A percentile compares a stretch with the other conserved stretches of the same genome.
phyloP scores from a whole-genome alignment of 2,329 filamentous ascomycete species.

The Botrytis squamosa region DNA sequence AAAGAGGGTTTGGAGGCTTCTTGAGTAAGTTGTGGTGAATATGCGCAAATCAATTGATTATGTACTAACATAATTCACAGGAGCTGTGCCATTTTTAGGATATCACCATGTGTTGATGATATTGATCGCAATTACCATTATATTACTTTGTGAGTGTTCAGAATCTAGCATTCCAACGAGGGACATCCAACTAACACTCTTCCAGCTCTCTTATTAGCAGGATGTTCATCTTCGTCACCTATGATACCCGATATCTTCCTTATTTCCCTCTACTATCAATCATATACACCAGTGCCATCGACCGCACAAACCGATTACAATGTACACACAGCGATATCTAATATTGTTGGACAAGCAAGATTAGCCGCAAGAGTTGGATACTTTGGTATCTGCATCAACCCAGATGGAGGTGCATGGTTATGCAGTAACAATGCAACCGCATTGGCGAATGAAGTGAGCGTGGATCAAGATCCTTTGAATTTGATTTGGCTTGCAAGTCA shows the following conservation, averaged over 20 bases:
- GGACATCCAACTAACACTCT: constrained; percentile 26
- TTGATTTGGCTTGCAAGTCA: constrained; percentile 95
- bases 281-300: constrained; percentile 77
- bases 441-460: constrained; percentile 80
- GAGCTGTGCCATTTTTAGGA: constrained; percentile 66
- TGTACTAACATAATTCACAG: constrained; percentile 41
- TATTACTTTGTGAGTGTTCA: constrained; percentile 77
- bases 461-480: constrained; percentile 94
- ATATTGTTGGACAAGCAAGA: constrained; percentile 81
- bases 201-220: constrained; percentile 82
- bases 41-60: neutral
- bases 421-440: constrained; percentile 97
- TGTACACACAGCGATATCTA: constrained; percentile 78
- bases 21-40: constrained; percentile 35
- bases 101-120: constrained; percentile 95
- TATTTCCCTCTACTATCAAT: constrained; percentile 90
- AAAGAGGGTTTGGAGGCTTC: constrained; percentile 35
- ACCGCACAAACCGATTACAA: constrained; percentile 89
- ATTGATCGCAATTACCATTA: constrained; percentile 87
- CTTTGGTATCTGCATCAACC: constrained; percentile 95
- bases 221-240: constrained; percentile 94
- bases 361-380: constrained; percentile 93
- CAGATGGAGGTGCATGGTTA: constrained; percentile 85
- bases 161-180: neutral
- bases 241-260: constrained; percentile 95